phyloP scores from a whole-genome alignment of 148 eudicot genomes.

The Chenopodium berlandieri region DNA sequence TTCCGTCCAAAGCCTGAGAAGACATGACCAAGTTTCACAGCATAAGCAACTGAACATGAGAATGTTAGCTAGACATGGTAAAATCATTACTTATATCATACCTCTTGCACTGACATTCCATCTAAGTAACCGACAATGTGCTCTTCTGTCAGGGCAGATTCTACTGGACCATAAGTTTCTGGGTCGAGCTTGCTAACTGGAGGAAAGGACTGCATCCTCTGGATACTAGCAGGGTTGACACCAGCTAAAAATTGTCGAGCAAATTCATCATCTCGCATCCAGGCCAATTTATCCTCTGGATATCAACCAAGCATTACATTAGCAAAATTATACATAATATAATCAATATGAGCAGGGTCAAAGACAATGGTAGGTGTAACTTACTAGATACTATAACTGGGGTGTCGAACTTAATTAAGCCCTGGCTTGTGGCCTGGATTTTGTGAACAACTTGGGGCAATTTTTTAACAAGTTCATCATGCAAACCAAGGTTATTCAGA shows the following conservation, averaged over 20 bases:
- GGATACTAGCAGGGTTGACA: conserved; percentile 76
- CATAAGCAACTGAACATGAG: neutral
- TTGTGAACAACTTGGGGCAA: conserved; percentile 56
- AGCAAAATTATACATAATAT: neutral
- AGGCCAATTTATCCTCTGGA: conserved; percentile 89
- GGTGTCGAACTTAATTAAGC: conserved; percentile 72
- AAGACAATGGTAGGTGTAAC: neutral
- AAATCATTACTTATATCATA: conserved; percentile 10
- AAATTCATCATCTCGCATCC: conserved; percentile 97
- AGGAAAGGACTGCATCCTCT: conserved; percentile 69
- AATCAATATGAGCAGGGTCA: neutral
- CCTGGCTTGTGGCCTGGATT: conserved; percentile 56
- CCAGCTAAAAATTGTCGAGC: conserved; percentile 90
- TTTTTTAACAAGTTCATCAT: conserved; percentile 71
- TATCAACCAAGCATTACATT: conserved; percentile 1
- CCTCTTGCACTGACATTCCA: conserved; percentile 89
- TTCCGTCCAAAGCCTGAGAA: conserved; percentile 74
- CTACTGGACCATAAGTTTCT: conserved; percentile 60
- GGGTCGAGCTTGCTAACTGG: conserved; percentile 86
- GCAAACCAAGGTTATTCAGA: conserved; percentile 64
- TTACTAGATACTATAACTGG: conserved; percentile 79
- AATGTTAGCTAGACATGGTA: neutral
- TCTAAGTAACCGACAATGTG: conserved; percentile 70
- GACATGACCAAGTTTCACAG: neutral
- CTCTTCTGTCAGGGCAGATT: conserved; percentile 79